Conservation (phyloP, 352 stramenopile genomes). For the Globisporangium sylvaticum region DNA sequence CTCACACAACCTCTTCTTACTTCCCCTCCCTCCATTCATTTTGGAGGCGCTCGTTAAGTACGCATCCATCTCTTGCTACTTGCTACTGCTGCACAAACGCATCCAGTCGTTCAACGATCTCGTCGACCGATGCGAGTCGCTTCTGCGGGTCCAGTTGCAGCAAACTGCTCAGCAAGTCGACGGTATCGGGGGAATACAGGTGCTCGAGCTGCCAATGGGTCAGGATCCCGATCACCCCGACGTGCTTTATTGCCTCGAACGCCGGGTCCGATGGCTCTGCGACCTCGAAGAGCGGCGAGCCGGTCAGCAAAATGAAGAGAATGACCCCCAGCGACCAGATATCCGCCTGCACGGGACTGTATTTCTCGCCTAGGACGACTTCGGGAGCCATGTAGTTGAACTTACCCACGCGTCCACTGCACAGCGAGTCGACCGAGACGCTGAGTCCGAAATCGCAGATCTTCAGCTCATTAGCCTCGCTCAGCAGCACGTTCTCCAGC, state of each 20-base stretch:
- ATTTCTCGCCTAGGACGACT: constrained; percentile 31
- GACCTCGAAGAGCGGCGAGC: constrained; percentile 40
- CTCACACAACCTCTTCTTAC: not conserved
- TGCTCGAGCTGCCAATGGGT: constrained; percentile 24
- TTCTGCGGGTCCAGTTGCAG: constrained; percentile 14
- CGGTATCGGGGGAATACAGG: constrained; percentile 14
- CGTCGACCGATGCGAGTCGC: not conserved
- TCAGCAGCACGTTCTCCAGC: constrained; percentile 49
- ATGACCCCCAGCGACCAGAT: constrained; percentile 69
- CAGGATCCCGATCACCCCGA: constrained; percentile 30
- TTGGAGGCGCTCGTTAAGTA: not conserved
- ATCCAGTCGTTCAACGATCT: not conserved
- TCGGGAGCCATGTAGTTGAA: constrained; percentile 69
- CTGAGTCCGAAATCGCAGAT: constrained; percentile 56
- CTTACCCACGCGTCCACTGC: constrained; percentile 45
- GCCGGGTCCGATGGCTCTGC: constrained; percentile 27
- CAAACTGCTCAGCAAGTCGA: not conserved
- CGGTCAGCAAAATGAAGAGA: constrained; percentile 63
- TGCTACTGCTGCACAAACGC: not conserved
- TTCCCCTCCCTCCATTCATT: not conserved
- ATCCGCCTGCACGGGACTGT: constrained; percentile 45
- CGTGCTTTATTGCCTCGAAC: constrained; percentile 18
- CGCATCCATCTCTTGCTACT: too few species aligned
- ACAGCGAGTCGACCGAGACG: constrained; percentile 13
- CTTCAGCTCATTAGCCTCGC: constrained; percentile 29